These are phyloP conservation scores for Coniochaeta prunicola DNA, from an alignment of 2,329 filamentous ascomycete species.

Conservation along the genomic window DNA sequence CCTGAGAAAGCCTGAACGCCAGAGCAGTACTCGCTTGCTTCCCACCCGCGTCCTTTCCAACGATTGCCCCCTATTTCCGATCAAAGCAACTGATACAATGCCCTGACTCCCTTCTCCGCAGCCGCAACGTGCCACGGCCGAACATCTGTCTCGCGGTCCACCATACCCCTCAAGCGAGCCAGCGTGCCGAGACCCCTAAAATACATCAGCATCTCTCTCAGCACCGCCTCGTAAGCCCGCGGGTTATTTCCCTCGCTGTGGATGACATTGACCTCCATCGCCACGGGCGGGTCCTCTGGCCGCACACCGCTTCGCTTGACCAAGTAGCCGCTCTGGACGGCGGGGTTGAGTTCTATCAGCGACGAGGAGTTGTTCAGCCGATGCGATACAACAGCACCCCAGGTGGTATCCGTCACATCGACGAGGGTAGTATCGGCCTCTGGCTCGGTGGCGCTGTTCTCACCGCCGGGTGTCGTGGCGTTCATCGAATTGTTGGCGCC, in stretches of 20 bases:
- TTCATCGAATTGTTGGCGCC: conserved; percentile 19
- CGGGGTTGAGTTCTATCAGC: conserved; percentile 45
- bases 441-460: conserved; percentile 32
- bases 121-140: conserved; percentile 73
- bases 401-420: conserved; percentile 68
- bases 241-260: conserved; percentile 42
- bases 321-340: conserved; percentile 58
- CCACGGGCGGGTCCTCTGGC: conserved; percentile 48
- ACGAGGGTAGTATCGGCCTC: conserved; percentile 60
- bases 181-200: conserved; percentile 64
- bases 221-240: conserved; percentile 52
- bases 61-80: background rate
- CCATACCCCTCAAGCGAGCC: conserved; percentile 57
- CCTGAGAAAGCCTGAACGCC: background rate
- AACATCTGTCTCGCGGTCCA: conserved; percentile 51
- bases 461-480: conserved; percentile 14
- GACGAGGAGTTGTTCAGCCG: conserved; percentile 53
- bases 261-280: conserved; percentile 60
- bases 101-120: conserved; percentile 60
- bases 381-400: conserved; percentile 65
- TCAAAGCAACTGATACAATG: conserved; percentile 57
- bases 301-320: conserved; percentile 54
- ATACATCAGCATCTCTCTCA: conserved; percentile 63
- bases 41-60: background rate
- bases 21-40: background rate